These are phyloP conservation scores for Pascua guehoae DNA, from an alignment of 1,284 basidiomycete genomes.

Conservation along the genomic window DNA sequence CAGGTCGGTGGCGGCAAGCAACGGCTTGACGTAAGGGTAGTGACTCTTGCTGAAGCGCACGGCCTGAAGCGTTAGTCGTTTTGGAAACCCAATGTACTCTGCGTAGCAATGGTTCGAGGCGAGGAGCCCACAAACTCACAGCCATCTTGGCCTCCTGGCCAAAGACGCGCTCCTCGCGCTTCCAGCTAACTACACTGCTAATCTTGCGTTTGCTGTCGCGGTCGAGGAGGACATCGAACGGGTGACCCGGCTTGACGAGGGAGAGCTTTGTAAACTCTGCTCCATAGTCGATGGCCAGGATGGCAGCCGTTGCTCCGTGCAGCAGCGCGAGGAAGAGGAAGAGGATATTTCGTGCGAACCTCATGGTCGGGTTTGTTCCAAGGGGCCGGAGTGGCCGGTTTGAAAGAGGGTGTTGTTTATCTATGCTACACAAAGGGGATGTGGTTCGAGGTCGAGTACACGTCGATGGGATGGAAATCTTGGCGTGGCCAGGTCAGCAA, in stretches of 20 bases:
- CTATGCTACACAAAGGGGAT: too few species aligned
- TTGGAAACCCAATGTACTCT: constrained; percentile 1
- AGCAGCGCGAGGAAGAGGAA: constrained; percentile 36
- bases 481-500: too few species aligned
- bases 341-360: constrained; percentile 12
- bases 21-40: constrained; percentile 79
- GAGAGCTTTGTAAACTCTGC: constrained; percentile 94
- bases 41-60: constrained; percentile 85
- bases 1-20: constrained; percentile 56
- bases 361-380: constrained; percentile 14
- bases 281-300: constrained; percentile 94
- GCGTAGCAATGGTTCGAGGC: not conserved
- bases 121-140: too few species aligned
- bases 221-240: constrained; percentile 94
- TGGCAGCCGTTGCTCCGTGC: constrained; percentile 47
- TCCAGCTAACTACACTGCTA: constrained; percentile 81
- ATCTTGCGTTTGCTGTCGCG: constrained; percentile 97
- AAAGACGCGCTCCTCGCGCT: constrained; percentile 79
- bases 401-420: not conserved
- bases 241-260: constrained; percentile 90
- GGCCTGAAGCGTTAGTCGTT: constrained; percentile 56
- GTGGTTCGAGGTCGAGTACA: not conserved
- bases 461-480: too few species aligned
- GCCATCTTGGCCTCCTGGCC: constrained; percentile 81
- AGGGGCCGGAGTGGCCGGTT: not conserved